phyloP scores from a whole-genome alignment of 1,284 basidiomycete genomes.

The Heterobasidion annosum region DNA sequence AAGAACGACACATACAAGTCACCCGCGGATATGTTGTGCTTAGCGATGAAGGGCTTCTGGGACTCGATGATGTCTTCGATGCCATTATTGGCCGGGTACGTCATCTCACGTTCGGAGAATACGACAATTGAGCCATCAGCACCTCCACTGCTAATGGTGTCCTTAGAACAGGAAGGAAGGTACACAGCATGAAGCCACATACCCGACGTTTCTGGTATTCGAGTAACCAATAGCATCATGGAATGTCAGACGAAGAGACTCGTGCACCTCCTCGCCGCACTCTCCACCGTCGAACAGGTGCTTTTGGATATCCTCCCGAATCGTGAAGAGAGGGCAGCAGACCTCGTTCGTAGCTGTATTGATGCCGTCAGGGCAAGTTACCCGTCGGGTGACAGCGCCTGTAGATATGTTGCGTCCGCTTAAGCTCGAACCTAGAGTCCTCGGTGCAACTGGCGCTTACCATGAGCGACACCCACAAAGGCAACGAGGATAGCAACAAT shows the following conservation, averaged over 20 bases:
- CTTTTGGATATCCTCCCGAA: constrained; percentile 27
- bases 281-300: constrained; percentile 28
- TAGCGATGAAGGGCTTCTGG: background rate
- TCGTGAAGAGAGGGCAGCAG: constrained; percentile 29
- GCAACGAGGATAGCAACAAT: background rate
- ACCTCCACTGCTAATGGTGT: constrained; percentile 10
- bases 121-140: constrained; percentile 21
- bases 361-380: constrained; percentile 23
- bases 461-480: background rate
- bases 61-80: constrained; percentile 16
- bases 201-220: constrained; percentile 9
- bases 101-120: constrained; percentile 14
- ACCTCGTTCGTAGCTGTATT: constrained; percentile 22
- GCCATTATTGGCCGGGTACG: constrained; percentile 16
- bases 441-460: background rate
- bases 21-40: constrained; percentile 6
- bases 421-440: background rate
- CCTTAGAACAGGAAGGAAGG: too few species aligned
- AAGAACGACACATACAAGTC: constrained; percentile 14
- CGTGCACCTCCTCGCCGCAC: constrained; percentile 35
- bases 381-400: background rate
- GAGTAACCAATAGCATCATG: constrained; percentile 36
- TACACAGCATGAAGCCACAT: too few species aligned
- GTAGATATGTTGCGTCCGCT: background rate
- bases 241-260: constrained; percentile 33